Percentiles rank a stretch among this genome's conserved stretches.
Conservation (phyloP, 1,284 basidiomycete genomes). For the Pseudozyma flocculosa region DNA sequence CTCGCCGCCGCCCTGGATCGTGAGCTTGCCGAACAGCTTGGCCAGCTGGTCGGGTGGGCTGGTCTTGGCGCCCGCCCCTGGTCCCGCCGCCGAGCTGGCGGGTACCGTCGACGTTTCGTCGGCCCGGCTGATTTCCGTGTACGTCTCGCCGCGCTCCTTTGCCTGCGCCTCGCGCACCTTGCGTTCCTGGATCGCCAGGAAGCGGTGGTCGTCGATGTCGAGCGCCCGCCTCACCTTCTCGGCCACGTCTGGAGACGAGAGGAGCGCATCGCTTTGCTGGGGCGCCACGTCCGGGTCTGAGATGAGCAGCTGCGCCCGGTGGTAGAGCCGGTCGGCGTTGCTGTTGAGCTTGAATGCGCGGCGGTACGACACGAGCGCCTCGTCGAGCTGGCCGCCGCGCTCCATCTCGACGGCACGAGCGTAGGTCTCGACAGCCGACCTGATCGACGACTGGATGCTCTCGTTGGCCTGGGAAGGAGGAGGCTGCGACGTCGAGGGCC, state of each 20-base stretch:
- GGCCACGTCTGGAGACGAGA: constrained; percentile 34
- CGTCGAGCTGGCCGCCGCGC: constrained; percentile 35
- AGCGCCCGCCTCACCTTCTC: constrained; percentile 37
- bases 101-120: background rate
- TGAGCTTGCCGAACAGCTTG: constrained; percentile 22
- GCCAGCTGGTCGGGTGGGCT: constrained; percentile 20
- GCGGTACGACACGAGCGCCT: constrained; percentile 40
- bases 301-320: constrained; percentile 38
- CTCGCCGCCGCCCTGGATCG: constrained; percentile 26
- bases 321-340: constrained; percentile 41
- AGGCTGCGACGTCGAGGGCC: background rate
- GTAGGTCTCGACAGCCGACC: constrained; percentile 37
- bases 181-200: constrained; percentile 33
- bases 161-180: constrained; percentile 22
- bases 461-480: constrained; percentile 14
- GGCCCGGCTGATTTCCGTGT: background rate
- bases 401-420: constrained; percentile 44
- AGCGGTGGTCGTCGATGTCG: constrained; percentile 40
- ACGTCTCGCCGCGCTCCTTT: constrained; percentile 9
- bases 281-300: constrained; percentile 17
- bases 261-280: constrained; percentile 23
- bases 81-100: too few relatives aligned
- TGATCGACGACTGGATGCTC: constrained; percentile 36
- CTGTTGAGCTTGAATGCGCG: constrained; percentile 45
- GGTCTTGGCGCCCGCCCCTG: too few relatives aligned